phyloP scores from a whole-genome alignment of 139 green algal genomes.

The Edaphochlamys debaryana region DNA sequence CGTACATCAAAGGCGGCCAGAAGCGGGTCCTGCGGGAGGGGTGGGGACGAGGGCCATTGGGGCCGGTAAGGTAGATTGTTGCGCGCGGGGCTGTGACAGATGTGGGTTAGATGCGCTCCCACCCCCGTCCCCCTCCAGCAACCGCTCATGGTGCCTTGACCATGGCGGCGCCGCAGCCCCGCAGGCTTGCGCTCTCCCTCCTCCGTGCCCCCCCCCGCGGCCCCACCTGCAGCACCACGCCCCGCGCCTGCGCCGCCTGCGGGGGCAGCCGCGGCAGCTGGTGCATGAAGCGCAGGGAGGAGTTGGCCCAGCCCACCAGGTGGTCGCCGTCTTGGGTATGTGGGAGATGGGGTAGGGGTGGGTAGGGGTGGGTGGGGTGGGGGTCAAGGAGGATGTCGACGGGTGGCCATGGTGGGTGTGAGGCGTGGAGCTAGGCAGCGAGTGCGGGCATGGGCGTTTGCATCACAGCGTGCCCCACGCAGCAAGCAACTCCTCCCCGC shows the following conservation, averaged over 20 bases:
- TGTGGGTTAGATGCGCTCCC: too few species aligned
- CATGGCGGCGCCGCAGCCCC: too few species aligned
- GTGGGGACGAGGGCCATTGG: background rate
- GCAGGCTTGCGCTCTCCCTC: too few species aligned
- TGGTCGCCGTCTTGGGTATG: slow-evolving; percentile 65
- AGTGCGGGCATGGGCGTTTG: too few species aligned
- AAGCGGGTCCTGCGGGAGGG: slow-evolving; percentile 23
- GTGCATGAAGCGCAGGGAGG: slow-evolving; percentile 66
- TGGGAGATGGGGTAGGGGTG: background rate
- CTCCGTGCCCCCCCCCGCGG: background rate
- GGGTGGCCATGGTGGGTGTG: too few species aligned
- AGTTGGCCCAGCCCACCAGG: slow-evolving; percentile 88
- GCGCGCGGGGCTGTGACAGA: too few species aligned
- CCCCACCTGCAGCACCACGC: slow-evolving; percentile 70
- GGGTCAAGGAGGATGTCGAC: too few species aligned
- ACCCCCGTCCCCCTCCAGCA: too few species aligned
- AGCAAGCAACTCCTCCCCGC: too few species aligned
- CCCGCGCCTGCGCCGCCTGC: slow-evolving; percentile 29
- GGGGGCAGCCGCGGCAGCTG: slow-evolving; percentile 68
- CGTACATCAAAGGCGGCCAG: slow-evolving; percentile 48
- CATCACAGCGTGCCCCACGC: too few species aligned
- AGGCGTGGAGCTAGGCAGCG: too few species aligned
- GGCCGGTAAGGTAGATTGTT: background rate
- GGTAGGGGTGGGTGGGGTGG: background rate
- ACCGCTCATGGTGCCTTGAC: too few species aligned